These are phyloP conservation scores for Ceratocystis alfenasii DNA, from an alignment of 2,329 filamentous ascomycete genomes.

Conservation along the genomic window DNA sequence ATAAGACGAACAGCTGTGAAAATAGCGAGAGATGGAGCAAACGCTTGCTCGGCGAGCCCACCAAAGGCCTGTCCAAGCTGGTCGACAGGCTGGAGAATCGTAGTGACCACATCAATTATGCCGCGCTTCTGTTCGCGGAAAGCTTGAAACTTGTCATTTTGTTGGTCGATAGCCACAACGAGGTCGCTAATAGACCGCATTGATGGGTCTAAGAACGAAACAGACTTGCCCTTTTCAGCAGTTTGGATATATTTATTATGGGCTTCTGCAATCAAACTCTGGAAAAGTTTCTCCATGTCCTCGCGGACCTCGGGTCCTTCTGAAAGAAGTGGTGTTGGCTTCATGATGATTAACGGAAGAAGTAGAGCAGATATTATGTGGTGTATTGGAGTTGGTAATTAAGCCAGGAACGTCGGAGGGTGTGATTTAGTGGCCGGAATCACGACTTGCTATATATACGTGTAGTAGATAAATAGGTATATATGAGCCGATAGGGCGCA, in stretches of 20 bases:
- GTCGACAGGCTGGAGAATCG: conserved; percentile 31
- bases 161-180: conserved; percentile 16
- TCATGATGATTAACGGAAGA: neutral
- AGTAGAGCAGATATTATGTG: neutral
- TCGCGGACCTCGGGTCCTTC: neutral
- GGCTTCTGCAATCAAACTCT: conserved; percentile 21
- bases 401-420: neutral
- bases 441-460: neutral
- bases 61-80: conserved; percentile 32
- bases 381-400: neutral
- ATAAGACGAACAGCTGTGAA: conserved; percentile 36
- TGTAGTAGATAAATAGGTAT: too few relatives aligned
- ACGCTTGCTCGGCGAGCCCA: conserved; percentile 31
- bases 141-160: conserved; percentile 22
- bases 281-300: conserved; percentile 22
- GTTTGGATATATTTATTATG: conserved; percentile 20
- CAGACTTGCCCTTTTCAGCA: conserved; percentile 12
- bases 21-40: conserved; percentile 33
- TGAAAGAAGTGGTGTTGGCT: neutral
- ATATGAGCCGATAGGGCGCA: neutral
- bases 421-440: neutral
- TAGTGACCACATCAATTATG: conserved; percentile 22
- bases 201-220: conserved; percentile 18
- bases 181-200: conserved; percentile 21
- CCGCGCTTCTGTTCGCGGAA: conserved; percentile 22